These are phyloP conservation scores for Prototheca cutis DNA, from an alignment of 163 green algal species.

Conservation along the genomic window DNA sequence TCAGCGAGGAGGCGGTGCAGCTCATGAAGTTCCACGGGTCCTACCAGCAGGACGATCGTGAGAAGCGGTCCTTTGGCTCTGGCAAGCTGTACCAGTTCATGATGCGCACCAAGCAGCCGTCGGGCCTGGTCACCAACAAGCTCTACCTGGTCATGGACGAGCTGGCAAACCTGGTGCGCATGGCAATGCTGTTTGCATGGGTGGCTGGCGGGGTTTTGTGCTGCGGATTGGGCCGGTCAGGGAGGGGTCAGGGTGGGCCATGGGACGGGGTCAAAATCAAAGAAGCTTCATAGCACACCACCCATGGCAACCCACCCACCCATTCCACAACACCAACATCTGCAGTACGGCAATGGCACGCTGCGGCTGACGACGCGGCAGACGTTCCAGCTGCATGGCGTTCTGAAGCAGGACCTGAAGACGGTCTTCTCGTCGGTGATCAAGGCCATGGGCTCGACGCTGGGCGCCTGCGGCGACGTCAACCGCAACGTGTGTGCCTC, in stretches of 20 bases:
- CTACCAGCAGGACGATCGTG: conserved; percentile 94
- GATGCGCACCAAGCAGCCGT: conserved; percentile 94
- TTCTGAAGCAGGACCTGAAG: conserved; percentile 98
- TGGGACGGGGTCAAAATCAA: too few species aligned
- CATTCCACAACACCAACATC: not conserved
- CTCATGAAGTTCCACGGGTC: conserved; percentile 99
- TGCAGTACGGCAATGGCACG: conserved; percentile 94
- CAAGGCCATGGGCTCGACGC: conserved; percentile 96
- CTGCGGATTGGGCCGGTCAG: too few species aligned
- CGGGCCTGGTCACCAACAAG: conserved; percentile 78
- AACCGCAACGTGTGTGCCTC: conserved; percentile 95
- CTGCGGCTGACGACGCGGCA: conserved; percentile 95
- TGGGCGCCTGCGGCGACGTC: conserved; percentile 94
- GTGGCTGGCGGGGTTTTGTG: not conserved
- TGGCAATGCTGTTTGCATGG: not conserved
- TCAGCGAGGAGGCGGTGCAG: conserved; percentile 85
- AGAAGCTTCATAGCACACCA: too few species aligned
- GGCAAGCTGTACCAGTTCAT: conserved; percentile 99
- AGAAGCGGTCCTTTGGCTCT: conserved; percentile 81
- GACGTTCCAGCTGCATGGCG: conserved; percentile 96
- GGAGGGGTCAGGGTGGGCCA: too few species aligned
- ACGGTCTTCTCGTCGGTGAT: conserved; percentile 93
- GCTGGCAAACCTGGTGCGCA: conserved; percentile 78
- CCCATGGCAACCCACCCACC: not conserved
- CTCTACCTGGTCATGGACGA: conserved; percentile 98